Evolutionary conservation across 768 basidiomycete genomes (phyloP).

Genomic region (Rossbeevera mucosa): DNA sequence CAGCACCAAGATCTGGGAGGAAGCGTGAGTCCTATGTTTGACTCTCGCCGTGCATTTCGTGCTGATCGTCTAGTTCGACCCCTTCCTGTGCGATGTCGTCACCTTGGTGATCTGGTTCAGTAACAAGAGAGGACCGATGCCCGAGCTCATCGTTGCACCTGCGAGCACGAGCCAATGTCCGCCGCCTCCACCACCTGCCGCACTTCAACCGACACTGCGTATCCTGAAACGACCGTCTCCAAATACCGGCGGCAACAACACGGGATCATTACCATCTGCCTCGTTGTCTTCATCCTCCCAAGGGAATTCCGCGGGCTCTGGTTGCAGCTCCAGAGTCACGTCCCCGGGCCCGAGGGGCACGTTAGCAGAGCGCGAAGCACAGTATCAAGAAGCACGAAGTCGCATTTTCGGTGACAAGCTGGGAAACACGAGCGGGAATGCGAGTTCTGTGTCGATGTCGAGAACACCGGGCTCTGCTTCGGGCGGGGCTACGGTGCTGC

Average conservation of each 20-base stretch:
- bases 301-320: slow-evolving; percentile 3
- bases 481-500: slow-evolving; percentile 17
- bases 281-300: slow-evolving; percentile 17
- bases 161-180: slow-evolving; percentile 37
- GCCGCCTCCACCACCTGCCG: slow-evolving; percentile 49
- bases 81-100: not conserved
- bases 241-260: not conserved
- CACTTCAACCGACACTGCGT: slow-evolving; percentile 58
- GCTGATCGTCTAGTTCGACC: slow-evolving; percentile 11
- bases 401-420: slow-evolving; percentile 56
- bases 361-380: slow-evolving; percentile 63
- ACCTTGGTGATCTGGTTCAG: slow-evolving; percentile 28
- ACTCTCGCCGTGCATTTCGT: slow-evolving; percentile 1
- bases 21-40: slow-evolving; percentile 50
- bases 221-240: slow-evolving; percentile 68
- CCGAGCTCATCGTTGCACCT: slow-evolving; percentile 47
- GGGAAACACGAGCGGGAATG: not conserved
- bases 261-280: not conserved
- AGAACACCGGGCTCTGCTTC: slow-evolving; percentile 17
- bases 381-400: slow-evolving; percentile 69
- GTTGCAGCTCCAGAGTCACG: slow-evolving; percentile 2
- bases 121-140: slow-evolving; percentile 64
- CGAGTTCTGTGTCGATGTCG: not conserved
- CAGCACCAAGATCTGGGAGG: slow-evolving; percentile 59
- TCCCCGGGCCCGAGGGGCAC: slow-evolving; percentile 25